phyloP scores from a whole-genome alignment of 345 rosid species.

The Syzygium grande region DNA sequence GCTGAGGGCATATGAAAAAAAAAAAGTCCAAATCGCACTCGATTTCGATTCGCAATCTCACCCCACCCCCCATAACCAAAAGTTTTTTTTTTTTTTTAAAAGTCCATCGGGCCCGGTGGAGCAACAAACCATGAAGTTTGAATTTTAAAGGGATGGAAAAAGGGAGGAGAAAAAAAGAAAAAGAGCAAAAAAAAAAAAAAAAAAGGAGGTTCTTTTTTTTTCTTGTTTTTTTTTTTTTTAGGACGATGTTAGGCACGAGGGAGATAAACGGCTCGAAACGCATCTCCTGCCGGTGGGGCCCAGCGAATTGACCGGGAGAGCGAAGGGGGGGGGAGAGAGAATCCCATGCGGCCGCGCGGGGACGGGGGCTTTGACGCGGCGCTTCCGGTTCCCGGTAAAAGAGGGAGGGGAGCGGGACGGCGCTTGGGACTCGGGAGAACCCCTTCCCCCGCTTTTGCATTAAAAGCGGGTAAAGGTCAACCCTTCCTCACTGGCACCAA shows the following conservation, averaged over 20 bases:
- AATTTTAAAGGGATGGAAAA: not conserved
- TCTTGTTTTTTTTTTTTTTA: not conserved
- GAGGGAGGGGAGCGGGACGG: not conserved
- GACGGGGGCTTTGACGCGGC: constrained; percentile 27
- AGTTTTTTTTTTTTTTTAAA: not conserved
- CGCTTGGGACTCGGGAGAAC: not conserved
- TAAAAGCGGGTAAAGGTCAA: constrained; percentile 44
- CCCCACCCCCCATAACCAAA: not conserved
- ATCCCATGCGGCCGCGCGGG: constrained; percentile 44
- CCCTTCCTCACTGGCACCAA: constrained; percentile 51
- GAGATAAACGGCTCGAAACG: not conserved
- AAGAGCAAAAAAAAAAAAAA: too few species aligned
- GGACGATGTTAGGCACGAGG: too few species aligned
- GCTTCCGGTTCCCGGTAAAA: constrained; percentile 38
- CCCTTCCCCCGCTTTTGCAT: constrained; percentile 13
- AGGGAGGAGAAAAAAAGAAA: not conserved
- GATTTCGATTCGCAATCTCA: not conserved
- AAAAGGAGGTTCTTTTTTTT: not conserved
- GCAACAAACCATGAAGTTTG: not conserved
- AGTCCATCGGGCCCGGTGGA: not conserved
- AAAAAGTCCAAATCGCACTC: not conserved
- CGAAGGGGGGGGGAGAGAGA: not conserved
- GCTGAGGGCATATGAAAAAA: not conserved
- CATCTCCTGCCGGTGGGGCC: not conserved
- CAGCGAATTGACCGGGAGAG: not conserved